phyloP scores from a whole-genome alignment of 1,284 basidiomycete species.

The Exsudoporus floridanus region DNA sequence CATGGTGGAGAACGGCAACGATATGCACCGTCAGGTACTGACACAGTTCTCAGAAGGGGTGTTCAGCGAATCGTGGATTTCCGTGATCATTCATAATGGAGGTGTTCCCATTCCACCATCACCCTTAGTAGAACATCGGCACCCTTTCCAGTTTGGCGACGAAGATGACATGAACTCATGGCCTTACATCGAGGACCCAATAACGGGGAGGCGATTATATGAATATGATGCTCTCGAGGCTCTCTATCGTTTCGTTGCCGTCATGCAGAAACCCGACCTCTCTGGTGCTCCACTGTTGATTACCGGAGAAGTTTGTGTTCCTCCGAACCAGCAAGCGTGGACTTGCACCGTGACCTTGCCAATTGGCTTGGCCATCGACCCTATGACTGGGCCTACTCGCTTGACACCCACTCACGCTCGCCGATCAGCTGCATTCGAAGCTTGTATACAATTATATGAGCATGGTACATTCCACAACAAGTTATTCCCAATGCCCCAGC shows the following conservation, averaged over 20 bases:
- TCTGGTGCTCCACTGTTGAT: conserved; percentile 44
- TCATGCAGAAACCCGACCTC: conserved; percentile 12
- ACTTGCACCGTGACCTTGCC: conserved; percentile 54
- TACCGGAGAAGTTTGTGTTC: conserved; percentile 13
- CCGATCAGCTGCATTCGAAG: conserved; percentile 53
- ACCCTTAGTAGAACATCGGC: conserved; percentile 40
- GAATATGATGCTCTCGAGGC: conserved; percentile 51
- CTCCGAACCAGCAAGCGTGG: conserved; percentile 28
- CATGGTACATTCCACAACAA: conserved; percentile 51
- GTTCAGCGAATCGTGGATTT: conserved; percentile 45
- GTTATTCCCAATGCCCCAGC: conserved; percentile 43
- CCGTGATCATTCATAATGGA: conserved; percentile 40
- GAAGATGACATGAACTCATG: conserved; percentile 41
- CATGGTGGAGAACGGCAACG: conserved; percentile 60
- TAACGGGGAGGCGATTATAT: conserved; percentile 56
- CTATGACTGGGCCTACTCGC: conserved; percentile 45
- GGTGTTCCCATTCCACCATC: conserved; percentile 48
- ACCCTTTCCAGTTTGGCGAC: conserved; percentile 48
- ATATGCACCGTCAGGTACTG: conserved; percentile 52
- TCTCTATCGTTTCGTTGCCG: conserved; percentile 51
- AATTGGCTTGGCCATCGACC: conserved; percentile 40
- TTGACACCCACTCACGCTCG: conserved; percentile 52
- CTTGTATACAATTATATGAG: conserved; percentile 52
- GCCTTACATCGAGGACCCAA: conserved; percentile 46
- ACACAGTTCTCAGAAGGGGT: conserved; percentile 33